Evolutionary conservation across 768 basidiomycete genomes (phyloP), one percentile per base, ranked within the genome.

Genomic region (Boletus eberwhitei): DNA sequence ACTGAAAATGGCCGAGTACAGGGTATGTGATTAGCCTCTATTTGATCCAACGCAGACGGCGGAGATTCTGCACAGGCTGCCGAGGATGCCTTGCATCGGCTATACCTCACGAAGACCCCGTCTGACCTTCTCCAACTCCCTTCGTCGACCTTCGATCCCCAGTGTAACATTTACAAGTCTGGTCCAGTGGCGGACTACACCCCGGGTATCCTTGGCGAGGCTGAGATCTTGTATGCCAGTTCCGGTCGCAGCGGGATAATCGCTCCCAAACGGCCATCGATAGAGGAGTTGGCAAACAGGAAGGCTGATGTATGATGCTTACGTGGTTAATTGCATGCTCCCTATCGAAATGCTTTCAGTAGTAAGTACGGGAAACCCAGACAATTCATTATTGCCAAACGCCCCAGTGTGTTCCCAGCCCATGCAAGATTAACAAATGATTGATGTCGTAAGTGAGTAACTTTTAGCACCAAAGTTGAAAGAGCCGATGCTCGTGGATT

Each of bases 1-100:
- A 3, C 74, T 98, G 51, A 86, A 83, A 70, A 98, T 98, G 96
- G 93, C 93, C 16, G 93, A 98, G 72, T 95, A 83, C 73, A 79
- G 96, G 53, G 93, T 93, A 71, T 49, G 83, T 21, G 26, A 38
- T 35, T 17, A 50, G n/a, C 22, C 26, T 42, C 49, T 19, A 26
- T 59, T 21, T 11, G 24, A 16, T 12, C 19, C 11, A 8, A 34
- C 24, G 12, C 8, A 24, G 11, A 26, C 40, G 6, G n/a, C 32
- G 9, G 43, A 47, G 31, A 26, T 51, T 7, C 26, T 37, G 29
- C 54, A 26, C 60, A 90, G 87, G 92, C 92, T 16, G 88, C 89
- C 9, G 92, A 96, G 72, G 91, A 94, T 62, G 83, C 92, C 1
- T 76, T 95, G 24, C 83, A 87, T 57, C 80, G 91, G 40, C 76